Percentiles rank a stretch among this genome's conserved stretches.
These are phyloP conservation scores for Ambrosiella cleistominuta DNA, from an alignment of 2,329 filamentous ascomycete genomes.

Conservation along the genomic window DNA sequence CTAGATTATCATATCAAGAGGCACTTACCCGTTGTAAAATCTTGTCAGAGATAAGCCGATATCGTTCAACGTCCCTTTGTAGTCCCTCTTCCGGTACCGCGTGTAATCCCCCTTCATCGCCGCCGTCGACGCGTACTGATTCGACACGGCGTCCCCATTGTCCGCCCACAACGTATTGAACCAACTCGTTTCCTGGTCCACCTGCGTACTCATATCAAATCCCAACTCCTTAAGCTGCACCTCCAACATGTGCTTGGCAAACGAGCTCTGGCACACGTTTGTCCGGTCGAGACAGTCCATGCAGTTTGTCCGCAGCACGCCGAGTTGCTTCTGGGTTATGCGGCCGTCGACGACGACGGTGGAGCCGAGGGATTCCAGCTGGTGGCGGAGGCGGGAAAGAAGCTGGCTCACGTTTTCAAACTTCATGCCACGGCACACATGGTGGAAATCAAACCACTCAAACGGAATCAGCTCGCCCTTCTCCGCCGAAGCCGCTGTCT, in stretches of 20 bases:
- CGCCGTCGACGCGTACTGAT: constrained; percentile 88
- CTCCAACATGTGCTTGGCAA: constrained; percentile 68
- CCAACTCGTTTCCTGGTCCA: constrained; percentile 69
- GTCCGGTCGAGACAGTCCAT: constrained; percentile 97
- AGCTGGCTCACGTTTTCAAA: constrained; percentile 85
- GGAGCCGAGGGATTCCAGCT: constrained; percentile 55
- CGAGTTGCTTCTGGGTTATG: constrained; percentile 37
- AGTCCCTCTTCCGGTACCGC: constrained; percentile 74
- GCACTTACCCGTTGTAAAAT: constrained; percentile 45
- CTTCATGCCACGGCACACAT: constrained; percentile 85
- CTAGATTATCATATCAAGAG: neutral
- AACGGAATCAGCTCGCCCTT: constrained; percentile 30
- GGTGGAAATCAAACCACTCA: constrained; percentile 97
- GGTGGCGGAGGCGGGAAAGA: constrained; percentile 48
- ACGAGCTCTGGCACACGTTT: constrained; percentile 87
- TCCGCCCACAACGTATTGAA: constrained; percentile 97
- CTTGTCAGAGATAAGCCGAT: constrained; percentile 73
- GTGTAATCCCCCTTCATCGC: constrained; percentile 96
- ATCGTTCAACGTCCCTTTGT: constrained; percentile 79
- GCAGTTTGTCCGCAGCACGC: constrained; percentile 84
- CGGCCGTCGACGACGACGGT: constrained; percentile 37
- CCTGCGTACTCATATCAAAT: constrained; percentile 55
- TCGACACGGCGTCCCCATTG: constrained; percentile 88
- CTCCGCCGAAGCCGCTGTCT: neutral
- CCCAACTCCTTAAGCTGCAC: constrained; percentile 59